Evolutionary conservation across 208 protist genomes (phyloP).

Genomic region (Endotrypanum monterogeii): DNA sequence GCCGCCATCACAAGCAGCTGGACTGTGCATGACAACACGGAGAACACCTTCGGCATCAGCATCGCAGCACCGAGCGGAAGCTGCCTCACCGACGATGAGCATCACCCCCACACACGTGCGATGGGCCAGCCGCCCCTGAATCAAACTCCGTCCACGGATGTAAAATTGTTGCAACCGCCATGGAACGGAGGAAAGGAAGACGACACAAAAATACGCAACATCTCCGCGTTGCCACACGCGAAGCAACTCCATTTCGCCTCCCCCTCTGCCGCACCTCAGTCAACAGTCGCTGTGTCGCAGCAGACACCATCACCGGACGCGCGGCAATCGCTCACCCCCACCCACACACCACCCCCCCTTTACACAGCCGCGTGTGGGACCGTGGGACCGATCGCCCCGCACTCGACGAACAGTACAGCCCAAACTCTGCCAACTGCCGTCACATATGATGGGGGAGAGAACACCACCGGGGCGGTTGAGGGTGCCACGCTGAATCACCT

Average conservation of each 20-base stretch:
- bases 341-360: not conserved
- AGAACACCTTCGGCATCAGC: not conserved
- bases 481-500: not conserved
- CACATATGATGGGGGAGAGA: not conserved
- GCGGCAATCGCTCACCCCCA: not conserved
- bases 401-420: not conserved
- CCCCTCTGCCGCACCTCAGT: not conserved
- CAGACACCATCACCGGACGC: constrained; percentile 1
- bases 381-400: not conserved
- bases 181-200: not conserved
- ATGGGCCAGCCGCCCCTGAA: not conserved
- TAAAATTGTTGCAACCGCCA: constrained; percentile 10
- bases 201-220: not conserved
- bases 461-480: not conserved
- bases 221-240: not conserved
- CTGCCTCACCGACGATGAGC: not conserved
- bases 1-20: constrained; percentile 14
- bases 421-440: constrained; percentile 1
- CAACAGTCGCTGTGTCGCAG: not conserved
- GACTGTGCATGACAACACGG: constrained; percentile 23
- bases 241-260: constrained; percentile 28
- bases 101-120: not conserved
- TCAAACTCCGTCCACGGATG: constrained; percentile 20
- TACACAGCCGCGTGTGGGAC: not conserved
- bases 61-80: not conserved